phyloP scores from a whole-genome alignment of 202 grass and related monocot genomes.

The Panicum hallii region DNA sequence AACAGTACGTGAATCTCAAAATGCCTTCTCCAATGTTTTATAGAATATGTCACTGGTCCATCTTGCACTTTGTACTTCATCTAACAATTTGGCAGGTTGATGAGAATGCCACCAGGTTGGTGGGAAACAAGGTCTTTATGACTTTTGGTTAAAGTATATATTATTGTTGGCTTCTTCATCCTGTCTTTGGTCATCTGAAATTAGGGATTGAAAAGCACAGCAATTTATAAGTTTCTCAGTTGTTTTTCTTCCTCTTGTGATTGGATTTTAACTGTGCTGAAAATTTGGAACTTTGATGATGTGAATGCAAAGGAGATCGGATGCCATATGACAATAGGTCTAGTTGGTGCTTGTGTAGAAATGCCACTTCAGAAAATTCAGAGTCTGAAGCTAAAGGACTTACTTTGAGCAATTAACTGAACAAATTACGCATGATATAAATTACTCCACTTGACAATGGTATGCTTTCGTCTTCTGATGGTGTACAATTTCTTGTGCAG shows the following conservation, averaged over 20 bases:
- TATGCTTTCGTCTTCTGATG: not conserved
- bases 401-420: slow-evolving; percentile 4
- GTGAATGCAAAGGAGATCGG: not conserved
- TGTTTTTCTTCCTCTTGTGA: not conserved
- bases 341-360: not conserved
- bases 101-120: slow-evolving; percentile 16
- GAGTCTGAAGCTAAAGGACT: not conserved
- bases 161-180: not conserved
- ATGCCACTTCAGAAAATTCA: not conserved
- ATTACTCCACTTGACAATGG: not conserved
- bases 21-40: not conserved
- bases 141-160: slow-evolving; percentile 5
- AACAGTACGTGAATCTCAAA: not conserved
- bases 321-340: not conserved
- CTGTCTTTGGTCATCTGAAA: not conserved
- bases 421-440: not conserved
- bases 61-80: slow-evolving; percentile 19
- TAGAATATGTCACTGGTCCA: not conserved
- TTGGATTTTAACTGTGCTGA: not conserved
- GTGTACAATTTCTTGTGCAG: slow-evolving; percentile 50
- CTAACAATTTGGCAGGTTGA: slow-evolving; percentile 26
- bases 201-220: not conserved
- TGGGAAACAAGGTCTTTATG: slow-evolving; percentile 21
- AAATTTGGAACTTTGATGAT: not conserved
- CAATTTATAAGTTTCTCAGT: not conserved